These are phyloP conservation scores for Trichophyton benhamiae DNA, from an alignment of 2,329 filamentous ascomycete genomes.

Conservation along the genomic window DNA sequence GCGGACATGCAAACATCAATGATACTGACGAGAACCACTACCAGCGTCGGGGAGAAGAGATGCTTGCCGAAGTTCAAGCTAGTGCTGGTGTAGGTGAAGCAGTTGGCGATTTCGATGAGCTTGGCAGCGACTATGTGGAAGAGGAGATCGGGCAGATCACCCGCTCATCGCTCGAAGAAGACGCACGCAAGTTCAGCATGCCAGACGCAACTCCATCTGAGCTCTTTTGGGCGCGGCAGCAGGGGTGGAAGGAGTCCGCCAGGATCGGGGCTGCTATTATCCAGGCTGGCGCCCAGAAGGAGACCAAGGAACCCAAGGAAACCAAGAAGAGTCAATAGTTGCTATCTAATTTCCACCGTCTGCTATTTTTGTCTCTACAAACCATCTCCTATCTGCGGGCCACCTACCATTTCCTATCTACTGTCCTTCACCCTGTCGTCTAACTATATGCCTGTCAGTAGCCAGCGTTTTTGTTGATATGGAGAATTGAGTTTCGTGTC, in stretches of 20 bases:
- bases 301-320: neutral
- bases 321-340: neutral
- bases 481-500: too few relatives aligned
- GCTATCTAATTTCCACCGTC: neutral
- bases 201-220: slow-evolving; percentile 24
- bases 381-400: neutral
- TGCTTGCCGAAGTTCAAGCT: slow-evolving; percentile 21
- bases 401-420: too few relatives aligned
- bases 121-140: slow-evolving; percentile 27
- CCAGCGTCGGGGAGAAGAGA: neutral
- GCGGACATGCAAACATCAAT: neutral
- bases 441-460: too few relatives aligned
- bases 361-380: neutral
- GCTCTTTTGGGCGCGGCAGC: slow-evolving; percentile 35
- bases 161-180: slow-evolving; percentile 30
- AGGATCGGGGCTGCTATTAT: slow-evolving; percentile 32
- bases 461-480: too few relatives aligned
- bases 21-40: too few relatives aligned
- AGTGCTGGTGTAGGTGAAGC: neutral
- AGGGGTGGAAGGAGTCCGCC: slow-evolving; percentile 32
- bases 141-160: slow-evolving; percentile 26
- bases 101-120: slow-evolving; percentile 23
- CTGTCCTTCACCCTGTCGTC: too few relatives aligned
- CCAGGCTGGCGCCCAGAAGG: slow-evolving; percentile 18
- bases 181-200: slow-evolving; percentile 26